Evolutionary conservation across 2,329 filamentous ascomycete genomes (phyloP).

Genomic region (Cordyceps tenuipes): DNA sequence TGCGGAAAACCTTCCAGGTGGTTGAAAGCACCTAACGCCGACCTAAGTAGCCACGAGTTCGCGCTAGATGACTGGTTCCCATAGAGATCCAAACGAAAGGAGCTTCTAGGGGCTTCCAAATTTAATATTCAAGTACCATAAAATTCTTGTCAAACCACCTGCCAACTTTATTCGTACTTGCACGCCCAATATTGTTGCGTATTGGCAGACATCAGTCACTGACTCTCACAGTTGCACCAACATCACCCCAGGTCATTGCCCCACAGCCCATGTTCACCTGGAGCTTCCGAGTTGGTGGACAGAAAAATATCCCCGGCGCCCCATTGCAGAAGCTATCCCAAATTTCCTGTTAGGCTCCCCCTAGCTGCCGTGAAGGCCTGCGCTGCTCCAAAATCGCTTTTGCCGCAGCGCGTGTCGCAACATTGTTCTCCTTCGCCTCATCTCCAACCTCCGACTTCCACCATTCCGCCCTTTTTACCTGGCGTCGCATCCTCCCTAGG

Average conservation of each 20-base stretch:
- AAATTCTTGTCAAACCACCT: too few relatives aligned
- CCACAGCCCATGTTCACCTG: background rate
- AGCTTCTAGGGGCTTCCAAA: too few relatives aligned
- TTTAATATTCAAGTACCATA: too few relatives aligned
- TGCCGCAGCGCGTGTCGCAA: slow-evolving; percentile 6
- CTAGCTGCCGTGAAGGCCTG: background rate
- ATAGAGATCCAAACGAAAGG: too few relatives aligned
- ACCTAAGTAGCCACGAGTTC: too few relatives aligned
- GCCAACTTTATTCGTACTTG: too few relatives aligned
- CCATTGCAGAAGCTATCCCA: slow-evolving; percentile 2
- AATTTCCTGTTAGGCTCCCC: too few relatives aligned
- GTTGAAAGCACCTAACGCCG: too few relatives aligned
- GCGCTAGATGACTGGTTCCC: too few relatives aligned
- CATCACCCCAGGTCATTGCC: background rate
- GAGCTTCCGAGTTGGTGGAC: background rate
- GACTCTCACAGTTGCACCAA: too few relatives aligned
- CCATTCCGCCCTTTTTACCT: slow-evolving; percentile 9
- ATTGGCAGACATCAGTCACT: too few relatives aligned
- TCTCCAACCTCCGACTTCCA: slow-evolving; percentile 5
- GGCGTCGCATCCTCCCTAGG: slow-evolving; percentile 6
- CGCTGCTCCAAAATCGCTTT: background rate
- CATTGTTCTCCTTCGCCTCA: slow-evolving; percentile 11
- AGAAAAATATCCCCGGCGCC: slow-evolving; percentile 15
- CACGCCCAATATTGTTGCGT: too few relatives aligned
- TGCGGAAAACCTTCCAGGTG: background rate